Base-by-base conservation (phyloP, 2,329 filamentous ascomycete genomes). In the Diaporthe sp. region DNA sequence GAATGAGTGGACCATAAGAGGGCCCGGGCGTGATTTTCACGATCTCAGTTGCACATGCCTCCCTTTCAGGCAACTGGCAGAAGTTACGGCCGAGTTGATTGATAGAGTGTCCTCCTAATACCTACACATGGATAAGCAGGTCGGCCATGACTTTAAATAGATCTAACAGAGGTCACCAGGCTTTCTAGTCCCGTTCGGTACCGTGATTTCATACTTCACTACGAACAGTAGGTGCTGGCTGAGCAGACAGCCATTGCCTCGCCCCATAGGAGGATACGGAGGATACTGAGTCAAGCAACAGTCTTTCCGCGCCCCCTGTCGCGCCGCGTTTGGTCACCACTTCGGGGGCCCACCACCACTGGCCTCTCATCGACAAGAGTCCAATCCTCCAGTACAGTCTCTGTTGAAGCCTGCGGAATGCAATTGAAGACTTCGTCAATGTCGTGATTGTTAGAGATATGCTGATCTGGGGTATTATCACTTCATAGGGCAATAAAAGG, bases 211-310 rank as follows among this genome's bases (percentile, higher is more conserved):
- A n/a, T 40, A 22, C 19, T 40, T 60, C 5, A 13, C 52, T 57
- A n/a, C 35, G 35, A 10, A 38, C 22, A 35, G 30, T 5, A 25
- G 28, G 28, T 38, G n/a, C 30, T 30, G n/a, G 33, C 22, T 35
- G 22, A 38, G 22, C 7, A n/a, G 22, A 33, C 64, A 38, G 61
- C 22, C 28, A 50, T 28, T 33, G 45, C 15, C 12, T 52, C 13
- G 45, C 45, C 64, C 45, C 64, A 13, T 52, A 3, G 13, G 33
- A 25, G 45, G 12, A 47, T 52, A 52, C 47, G 47, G 50, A 52
- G 33, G 45, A 38, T 28, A 67, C 33, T 22, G 64, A 67, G 64
- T 67, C 64, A 67, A 67, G 45, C 33, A 28, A 54, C 50, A 28
- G n/a, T 54, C n/a, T 54, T 25, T 28, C 50, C 25, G 28, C 22